Percentiles rank a stretch among this genome's conserved stretches.
Evolutionary conservation across 2,329 filamentous ascomycete genomes (phyloP).

Genomic region (Neofusicoccum laricinum): DNA sequence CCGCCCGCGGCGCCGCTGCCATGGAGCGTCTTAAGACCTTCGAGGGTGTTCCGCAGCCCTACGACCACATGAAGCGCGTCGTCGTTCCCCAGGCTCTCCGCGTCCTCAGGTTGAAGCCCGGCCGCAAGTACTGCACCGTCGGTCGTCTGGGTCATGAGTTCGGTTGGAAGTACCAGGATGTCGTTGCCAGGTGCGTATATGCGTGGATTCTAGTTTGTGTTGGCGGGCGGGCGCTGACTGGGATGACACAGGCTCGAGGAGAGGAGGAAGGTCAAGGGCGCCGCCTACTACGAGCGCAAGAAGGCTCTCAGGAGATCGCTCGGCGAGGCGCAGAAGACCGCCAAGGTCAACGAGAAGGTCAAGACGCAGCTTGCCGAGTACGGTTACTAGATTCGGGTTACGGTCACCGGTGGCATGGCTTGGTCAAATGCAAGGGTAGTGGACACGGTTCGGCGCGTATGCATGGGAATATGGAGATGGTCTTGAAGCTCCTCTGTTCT

Average conservation of each 20-base stretch:
- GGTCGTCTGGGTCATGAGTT: slow-evolving; percentile 98
- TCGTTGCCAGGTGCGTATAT: slow-evolving; percentile 84
- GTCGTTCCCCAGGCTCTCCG: slow-evolving; percentile 98
- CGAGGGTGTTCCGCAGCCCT: slow-evolving; percentile 97
- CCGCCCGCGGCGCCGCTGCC: slow-evolving; percentile 90
- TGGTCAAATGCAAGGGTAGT: slow-evolving; percentile 15
- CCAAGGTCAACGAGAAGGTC: slow-evolving; percentile 81
- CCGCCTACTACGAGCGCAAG: slow-evolving; percentile 99
- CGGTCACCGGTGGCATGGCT: slow-evolving; percentile 16
- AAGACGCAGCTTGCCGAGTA: slow-evolving; percentile 82
- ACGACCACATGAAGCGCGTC: slow-evolving; percentile 99
- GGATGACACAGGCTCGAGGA: slow-evolving; percentile 77
- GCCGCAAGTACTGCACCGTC: slow-evolving; percentile 99
- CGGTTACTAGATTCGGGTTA: slow-evolving; percentile 70
- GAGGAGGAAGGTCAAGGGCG: slow-evolving; percentile 98
- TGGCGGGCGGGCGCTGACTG: slow-evolving; percentile 22
- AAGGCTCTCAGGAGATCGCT: slow-evolving; percentile 91
- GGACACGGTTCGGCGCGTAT: slow-evolving; percentile 17
- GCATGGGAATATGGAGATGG: slow-evolving; percentile 17
- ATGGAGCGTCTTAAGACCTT: slow-evolving; percentile 99
- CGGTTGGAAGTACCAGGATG: slow-evolving; percentile 99
- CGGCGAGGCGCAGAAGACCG: slow-evolving; percentile 88
- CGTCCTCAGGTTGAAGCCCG: slow-evolving; percentile 94
- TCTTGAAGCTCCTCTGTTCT: slow-evolving; percentile 15
- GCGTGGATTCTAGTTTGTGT: background rate